Evolutionary conservation across 495 filamentous ascomycete species (phyloP).

Genomic region (Xylaria bambusicola): DNA sequence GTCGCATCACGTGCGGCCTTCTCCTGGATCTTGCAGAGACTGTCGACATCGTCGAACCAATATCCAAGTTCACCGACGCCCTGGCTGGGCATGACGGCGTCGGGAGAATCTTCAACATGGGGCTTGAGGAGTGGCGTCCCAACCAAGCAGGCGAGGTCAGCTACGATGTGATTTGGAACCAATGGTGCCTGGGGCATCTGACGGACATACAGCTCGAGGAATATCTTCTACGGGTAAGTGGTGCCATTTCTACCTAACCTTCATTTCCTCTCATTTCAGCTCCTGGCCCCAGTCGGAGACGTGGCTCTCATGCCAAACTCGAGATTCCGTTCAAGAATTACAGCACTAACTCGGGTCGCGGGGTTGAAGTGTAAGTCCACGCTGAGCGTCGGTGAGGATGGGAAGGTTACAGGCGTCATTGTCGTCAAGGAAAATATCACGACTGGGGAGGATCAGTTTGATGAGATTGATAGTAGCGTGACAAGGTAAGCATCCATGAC

Average conservation of each 20-base stretch:
- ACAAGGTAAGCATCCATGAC: constrained; percentile 51
- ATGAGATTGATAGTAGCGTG: constrained; percentile 77
- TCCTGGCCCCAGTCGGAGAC: background rate
- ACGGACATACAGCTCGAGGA: constrained; percentile 74
- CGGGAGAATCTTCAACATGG: constrained; percentile 68
- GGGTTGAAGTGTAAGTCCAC: constrained; percentile 48
- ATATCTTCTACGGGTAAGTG: constrained; percentile 56
- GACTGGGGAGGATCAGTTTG: constrained; percentile 65
- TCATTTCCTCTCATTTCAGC: background rate
- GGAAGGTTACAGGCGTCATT: constrained; percentile 52
- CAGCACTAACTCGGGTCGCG: background rate
- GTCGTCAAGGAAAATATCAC: constrained; percentile 89
- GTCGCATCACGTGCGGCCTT: constrained; percentile 55
- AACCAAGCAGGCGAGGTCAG: constrained; percentile 53
- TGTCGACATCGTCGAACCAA: constrained; percentile 58
- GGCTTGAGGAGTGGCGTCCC: constrained; percentile 75
- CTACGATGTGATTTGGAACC: constrained; percentile 70
- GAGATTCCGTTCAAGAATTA: background rate
- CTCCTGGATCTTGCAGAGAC: constrained; percentile 42
- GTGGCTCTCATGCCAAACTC: background rate
- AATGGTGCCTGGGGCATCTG: constrained; percentile 93
- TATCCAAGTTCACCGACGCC: constrained; percentile 57
- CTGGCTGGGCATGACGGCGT: constrained; percentile 50
- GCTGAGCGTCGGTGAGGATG: constrained; percentile 45
- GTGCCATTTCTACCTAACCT: background rate